These are phyloP conservation scores for Martensiomyces pterosporus DNA, from an alignment of 192 early-diverging fungal species.

Conservation along the genomic window DNA sequence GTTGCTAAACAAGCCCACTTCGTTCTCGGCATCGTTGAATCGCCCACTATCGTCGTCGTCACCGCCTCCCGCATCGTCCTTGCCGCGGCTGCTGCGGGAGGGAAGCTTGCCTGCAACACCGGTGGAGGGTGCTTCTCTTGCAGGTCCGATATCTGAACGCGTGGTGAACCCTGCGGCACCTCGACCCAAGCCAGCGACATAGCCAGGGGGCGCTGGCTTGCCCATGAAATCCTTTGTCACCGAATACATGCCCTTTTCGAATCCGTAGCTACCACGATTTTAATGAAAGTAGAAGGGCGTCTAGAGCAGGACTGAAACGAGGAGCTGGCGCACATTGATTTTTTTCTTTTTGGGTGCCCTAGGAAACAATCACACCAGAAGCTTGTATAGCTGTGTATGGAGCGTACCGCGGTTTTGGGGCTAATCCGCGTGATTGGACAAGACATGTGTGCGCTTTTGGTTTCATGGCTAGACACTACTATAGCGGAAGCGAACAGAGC, in stretches of 20 bases:
- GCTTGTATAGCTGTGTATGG: no score
- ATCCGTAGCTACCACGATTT: no score
- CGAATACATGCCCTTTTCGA: no score
- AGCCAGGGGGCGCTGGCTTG: conserved; percentile 90
- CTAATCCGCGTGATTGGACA: no score
- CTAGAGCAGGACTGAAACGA: no score
- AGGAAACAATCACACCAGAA: no score
- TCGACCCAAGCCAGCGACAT: conserved; percentile 95
- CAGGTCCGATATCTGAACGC: conserved; percentile 95
- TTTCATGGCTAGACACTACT: no score
- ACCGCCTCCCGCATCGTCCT: conserved; percentile 1
- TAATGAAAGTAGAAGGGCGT: background rate
- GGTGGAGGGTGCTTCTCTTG: conserved; percentile 64
- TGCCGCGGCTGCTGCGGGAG: conserved; percentile 8
- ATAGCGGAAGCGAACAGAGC: no score
- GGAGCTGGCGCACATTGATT: no score
- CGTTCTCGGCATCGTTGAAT: conserved; percentile 91
- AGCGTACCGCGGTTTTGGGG: no score
- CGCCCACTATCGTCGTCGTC: conserved; percentile 8
- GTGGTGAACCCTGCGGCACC: conserved; percentile 98
- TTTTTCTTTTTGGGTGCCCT: no score
- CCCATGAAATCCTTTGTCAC: conserved; percentile 84
- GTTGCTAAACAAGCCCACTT: conserved; percentile 82
- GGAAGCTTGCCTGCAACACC: conserved; percentile 37
- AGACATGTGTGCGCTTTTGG: no score